A percentile compares a stretch with the other conserved stretches of the same genome.
Evolutionary conservation across 164 flowering plant species (phyloP).

Genomic region (Chimonanthus salicifolius): DNA sequence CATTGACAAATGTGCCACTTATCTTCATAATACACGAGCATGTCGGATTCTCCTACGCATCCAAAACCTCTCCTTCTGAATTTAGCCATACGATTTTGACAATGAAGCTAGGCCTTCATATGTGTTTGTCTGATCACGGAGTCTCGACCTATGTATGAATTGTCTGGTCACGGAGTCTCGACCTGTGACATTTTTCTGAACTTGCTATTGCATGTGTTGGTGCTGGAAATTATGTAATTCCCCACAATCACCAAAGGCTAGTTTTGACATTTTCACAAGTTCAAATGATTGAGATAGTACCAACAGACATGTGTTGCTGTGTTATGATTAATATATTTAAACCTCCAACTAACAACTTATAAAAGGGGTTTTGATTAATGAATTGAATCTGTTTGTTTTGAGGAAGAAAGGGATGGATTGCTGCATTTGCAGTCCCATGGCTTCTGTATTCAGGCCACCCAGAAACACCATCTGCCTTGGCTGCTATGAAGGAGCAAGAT

Average conservation of each 20-base stretch:
- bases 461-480: slow-evolving; percentile 63
- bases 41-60: no score
- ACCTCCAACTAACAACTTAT: background rate
- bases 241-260: background rate
- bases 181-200: no score
- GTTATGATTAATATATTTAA: background rate
- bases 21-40: no score
- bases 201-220: no score
- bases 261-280: background rate
- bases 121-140: no score
- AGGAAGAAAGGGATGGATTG: slow-evolving; percentile 37
- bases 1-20: no score
- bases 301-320: background rate
- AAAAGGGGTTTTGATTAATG: background rate
- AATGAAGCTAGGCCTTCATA: no score
- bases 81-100: no score
- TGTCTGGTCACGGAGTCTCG: no score
- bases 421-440: slow-evolving; percentile 57
- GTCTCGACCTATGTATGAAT: no score
- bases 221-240: no score
- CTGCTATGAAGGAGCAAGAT: slow-evolving; percentile 67
- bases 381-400: slow-evolving; percentile 13
- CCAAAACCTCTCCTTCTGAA: no score
- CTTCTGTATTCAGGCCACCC: slow-evolving; percentile 58
- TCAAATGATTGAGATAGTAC: background rate